Evolutionary conservation across 345 rosid species (phyloP).

Genomic region (Clausena lansium): DNA sequence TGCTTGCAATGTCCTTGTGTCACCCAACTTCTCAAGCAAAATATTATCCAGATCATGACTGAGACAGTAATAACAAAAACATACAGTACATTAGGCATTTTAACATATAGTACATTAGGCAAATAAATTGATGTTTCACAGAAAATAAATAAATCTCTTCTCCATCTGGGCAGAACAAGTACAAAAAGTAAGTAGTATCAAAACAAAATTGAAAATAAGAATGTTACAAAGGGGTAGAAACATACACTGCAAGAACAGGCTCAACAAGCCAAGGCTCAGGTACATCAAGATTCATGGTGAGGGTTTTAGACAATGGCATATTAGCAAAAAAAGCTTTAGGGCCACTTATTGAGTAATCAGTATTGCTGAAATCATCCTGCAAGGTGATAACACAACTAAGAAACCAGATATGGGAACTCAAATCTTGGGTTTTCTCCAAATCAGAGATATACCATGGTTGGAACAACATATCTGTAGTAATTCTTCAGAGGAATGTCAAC

Average conservation of each 20-base stretch:
- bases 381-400: conserved; percentile 32
- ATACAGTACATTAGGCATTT: conserved; percentile 15
- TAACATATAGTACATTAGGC: conserved; percentile 13
- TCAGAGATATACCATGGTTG: conserved; percentile 59
- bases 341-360: conserved; percentile 66
- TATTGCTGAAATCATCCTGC: conserved; percentile 93
- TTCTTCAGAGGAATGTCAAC: conserved; percentile 98
- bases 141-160: not conserved
- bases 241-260: conserved; percentile 96
- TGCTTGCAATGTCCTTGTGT: conserved; percentile 91
- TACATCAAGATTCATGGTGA: conserved; percentile 99
- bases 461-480: conserved; percentile 95
- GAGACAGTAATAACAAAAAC: conserved; percentile 23
- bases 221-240: conserved; percentile 18
- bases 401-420: conserved; percentile 19
- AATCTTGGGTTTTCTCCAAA: conserved; percentile 16
- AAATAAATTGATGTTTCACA: not conserved
- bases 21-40: conserved; percentile 98
- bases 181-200: not conserved
- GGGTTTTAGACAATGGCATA: conserved; percentile 98
- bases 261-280: conserved; percentile 99
- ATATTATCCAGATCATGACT: conserved; percentile 98
- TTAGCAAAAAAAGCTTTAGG: conserved; percentile 95
- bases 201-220: not conserved
- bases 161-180: not conserved